phyloP scores from a whole-genome alignment of 148 eudicot species.

The Camellia sinensis region DNA sequence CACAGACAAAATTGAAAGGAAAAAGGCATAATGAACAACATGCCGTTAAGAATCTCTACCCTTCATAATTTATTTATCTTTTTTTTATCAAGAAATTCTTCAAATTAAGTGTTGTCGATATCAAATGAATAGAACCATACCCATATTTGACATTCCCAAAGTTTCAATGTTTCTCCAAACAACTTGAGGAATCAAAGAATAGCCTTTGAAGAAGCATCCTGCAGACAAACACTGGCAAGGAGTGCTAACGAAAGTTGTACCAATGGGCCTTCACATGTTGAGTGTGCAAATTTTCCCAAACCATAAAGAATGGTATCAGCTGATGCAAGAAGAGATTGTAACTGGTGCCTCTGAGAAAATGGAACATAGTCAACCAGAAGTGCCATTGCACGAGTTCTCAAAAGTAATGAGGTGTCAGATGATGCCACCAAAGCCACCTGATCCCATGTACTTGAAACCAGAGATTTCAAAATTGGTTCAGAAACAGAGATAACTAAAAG shows the following conservation, averaged over 20 bases:
- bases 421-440: constrained; percentile 54
- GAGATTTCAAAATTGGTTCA: constrained; percentile 39
- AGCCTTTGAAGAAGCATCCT: too few relatives aligned
- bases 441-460: constrained; percentile 70
- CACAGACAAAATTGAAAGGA: constrained; percentile 8
- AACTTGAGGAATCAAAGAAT: constrained; percentile 54
- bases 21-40: not conserved
- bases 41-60: not conserved
- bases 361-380: constrained; percentile 65
- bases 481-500: constrained; percentile 32
- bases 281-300: constrained; percentile 38
- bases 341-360: constrained; percentile 46
- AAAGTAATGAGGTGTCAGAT: constrained; percentile 48
- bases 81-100: not conserved
- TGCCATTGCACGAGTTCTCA: constrained; percentile 57
- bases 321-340: constrained; percentile 69
- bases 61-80: not conserved
- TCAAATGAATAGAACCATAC: constrained; percentile 28
- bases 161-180: constrained; percentile 70
- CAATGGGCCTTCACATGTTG: constrained; percentile 56
- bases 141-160: constrained; percentile 48
- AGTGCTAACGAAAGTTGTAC: constrained; percentile 62
- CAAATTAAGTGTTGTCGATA: not conserved
- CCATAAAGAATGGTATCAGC: constrained; percentile 52
- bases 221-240: constrained; percentile 63